Percentiles rank a stretch among this genome's conserved stretches.
Evolutionary conservation across 495 filamentous ascomycete species (phyloP).

Genomic region (Penicillium silybi): DNA sequence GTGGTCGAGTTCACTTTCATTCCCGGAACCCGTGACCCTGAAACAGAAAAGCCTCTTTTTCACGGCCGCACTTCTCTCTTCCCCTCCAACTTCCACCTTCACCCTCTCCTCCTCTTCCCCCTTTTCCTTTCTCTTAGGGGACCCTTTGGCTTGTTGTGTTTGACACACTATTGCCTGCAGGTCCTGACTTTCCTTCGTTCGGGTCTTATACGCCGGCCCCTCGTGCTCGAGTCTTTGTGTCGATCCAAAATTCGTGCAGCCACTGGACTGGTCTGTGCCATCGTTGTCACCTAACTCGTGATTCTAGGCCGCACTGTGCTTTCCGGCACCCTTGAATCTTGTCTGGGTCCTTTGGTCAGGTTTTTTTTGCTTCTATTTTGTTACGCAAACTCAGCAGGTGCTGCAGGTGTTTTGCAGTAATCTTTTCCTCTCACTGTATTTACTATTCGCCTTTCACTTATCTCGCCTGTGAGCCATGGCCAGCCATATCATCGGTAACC

Average conservation of each 20-base stretch:
- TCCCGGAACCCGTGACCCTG: slow-evolving; percentile 22
- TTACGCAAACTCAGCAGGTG: slow-evolving; percentile 78
- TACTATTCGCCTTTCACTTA: slow-evolving; percentile 29
- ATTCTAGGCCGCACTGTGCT: slow-evolving; percentile 17
- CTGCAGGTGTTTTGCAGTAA: slow-evolving; percentile 73
- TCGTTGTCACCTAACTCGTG: slow-evolving; percentile 31
- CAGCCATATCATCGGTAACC: slow-evolving; percentile 74
- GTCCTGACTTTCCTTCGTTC: slow-evolving; percentile 42
- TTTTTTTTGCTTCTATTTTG: slow-evolving; percentile 21
- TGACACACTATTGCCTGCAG: slow-evolving; percentile 46
- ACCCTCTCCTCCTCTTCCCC: slow-evolving; percentile 12
- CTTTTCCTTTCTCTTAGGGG: slow-evolving; percentile 27
- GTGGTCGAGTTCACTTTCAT: slow-evolving; percentile 1
- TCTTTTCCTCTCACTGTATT: slow-evolving; percentile 40
- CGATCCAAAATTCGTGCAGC: slow-evolving; percentile 31
- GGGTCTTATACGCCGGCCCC: slow-evolving; percentile 7
- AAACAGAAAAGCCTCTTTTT: slow-evolving; percentile 22
- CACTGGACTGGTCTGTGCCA: slow-evolving; percentile 52
- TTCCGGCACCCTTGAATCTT: slow-evolving; percentile 14
- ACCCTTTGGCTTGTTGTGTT: slow-evolving; percentile 41
- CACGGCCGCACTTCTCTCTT: slow-evolving; percentile 13
- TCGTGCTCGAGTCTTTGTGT: slow-evolving; percentile 13
- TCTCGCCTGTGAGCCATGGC: slow-evolving; percentile 34
- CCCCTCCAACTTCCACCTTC: slow-evolving; percentile 5
- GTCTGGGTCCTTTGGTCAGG: slow-evolving; percentile 11